phyloP scores from a whole-genome alignment of 805 yeast species.

The Cyberlindnera petersonii region DNA sequence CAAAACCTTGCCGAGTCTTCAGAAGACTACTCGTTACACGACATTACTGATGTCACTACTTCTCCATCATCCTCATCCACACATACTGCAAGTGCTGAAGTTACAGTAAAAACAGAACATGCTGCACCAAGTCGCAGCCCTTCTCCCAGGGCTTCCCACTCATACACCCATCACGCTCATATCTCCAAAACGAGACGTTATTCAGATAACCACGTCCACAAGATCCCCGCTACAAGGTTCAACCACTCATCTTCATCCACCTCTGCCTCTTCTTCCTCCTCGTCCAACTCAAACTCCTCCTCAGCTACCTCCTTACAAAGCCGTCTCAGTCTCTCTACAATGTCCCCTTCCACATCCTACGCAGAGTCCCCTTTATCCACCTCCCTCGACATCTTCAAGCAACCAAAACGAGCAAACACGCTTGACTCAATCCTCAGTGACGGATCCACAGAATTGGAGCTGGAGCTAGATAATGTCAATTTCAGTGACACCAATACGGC shows the following conservation, averaged over 20 bases:
- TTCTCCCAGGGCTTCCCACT: slow-evolving; percentile 11
- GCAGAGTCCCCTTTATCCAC: slow-evolving; percentile 16
- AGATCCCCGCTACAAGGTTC: slow-evolving; percentile 11
- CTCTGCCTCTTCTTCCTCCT: too few relatives aligned
- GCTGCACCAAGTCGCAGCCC: slow-evolving; percentile 13
- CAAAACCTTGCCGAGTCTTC: slow-evolving; percentile 26
- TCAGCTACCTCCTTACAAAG: slow-evolving; percentile 19
- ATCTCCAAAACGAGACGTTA: slow-evolving; percentile 16
- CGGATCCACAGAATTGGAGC: slow-evolving; percentile 7
- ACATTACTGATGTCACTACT: slow-evolving; percentile 22
- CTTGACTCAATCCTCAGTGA: slow-evolving; percentile 14
- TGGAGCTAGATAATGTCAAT: slow-evolving; percentile 14
- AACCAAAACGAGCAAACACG: slow-evolving; percentile 9
- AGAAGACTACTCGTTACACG: slow-evolving; percentile 20
- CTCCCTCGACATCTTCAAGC: slow-evolving; percentile 18
- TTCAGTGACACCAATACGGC: slow-evolving; percentile 18
- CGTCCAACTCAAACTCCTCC: slow-evolving; percentile 4
- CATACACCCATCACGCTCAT: slow-evolving; percentile 6
- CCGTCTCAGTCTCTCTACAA: slow-evolving; percentile 11
- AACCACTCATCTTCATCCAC: too few relatives aligned
- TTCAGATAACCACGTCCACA: slow-evolving; percentile 23
- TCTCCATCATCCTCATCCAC: slow-evolving; percentile 3
- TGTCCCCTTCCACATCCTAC: slow-evolving; percentile 12
- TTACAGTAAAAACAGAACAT: neutral
- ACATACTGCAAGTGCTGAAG: too few relatives aligned